phyloP scores from a whole-genome alignment of 1,284 basidiomycete species.

The Malassezia equina region DNA sequence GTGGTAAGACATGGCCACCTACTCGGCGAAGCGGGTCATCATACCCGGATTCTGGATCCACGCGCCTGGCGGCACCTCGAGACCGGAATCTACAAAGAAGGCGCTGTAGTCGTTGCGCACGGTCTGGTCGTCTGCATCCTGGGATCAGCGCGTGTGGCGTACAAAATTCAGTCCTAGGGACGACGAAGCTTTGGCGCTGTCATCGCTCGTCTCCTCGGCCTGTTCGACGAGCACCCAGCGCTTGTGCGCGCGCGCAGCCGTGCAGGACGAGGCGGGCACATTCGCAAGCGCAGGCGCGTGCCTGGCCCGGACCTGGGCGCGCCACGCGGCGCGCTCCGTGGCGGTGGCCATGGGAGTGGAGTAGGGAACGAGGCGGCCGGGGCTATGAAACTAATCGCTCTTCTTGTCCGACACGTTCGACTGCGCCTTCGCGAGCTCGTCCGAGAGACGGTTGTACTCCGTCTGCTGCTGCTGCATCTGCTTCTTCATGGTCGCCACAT shows the following conservation, averaged over 20 bases:
- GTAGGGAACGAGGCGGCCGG: neutral
- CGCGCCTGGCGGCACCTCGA: slow-evolving; percentile 30
- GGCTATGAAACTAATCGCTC: slow-evolving; percentile 10
- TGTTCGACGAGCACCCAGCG: neutral
- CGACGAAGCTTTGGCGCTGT: too few species aligned
- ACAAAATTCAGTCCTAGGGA: neutral
- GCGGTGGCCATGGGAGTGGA: neutral
- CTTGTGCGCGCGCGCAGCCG: neutral
- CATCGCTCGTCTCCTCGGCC: neutral
- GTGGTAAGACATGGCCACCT: slow-evolving; percentile 61
- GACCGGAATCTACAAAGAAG: slow-evolving; percentile 62
- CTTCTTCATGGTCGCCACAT: slow-evolving; percentile 41
- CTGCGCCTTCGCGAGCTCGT: slow-evolving; percentile 52
- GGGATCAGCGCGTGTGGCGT: neutral
- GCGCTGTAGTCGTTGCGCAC: slow-evolving; percentile 89
- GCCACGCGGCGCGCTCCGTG: neutral
- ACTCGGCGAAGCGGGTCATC: slow-evolving; percentile 84
- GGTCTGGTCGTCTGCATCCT: slow-evolving; percentile 71
- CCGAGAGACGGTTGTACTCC: slow-evolving; percentile 45
- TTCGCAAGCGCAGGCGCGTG: neutral
- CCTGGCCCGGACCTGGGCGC: neutral
- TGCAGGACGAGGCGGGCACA: too few species aligned
- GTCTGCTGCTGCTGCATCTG: slow-evolving; percentile 43
- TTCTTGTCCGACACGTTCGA: slow-evolving; percentile 35
- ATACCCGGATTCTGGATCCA: slow-evolving; percentile 31